A percentile compares a stretch with the other conserved stretches of the same genome.
Evolutionary conservation across 805 yeast species (phyloP).

Genomic region (Teunomyces cretensis): DNA sequence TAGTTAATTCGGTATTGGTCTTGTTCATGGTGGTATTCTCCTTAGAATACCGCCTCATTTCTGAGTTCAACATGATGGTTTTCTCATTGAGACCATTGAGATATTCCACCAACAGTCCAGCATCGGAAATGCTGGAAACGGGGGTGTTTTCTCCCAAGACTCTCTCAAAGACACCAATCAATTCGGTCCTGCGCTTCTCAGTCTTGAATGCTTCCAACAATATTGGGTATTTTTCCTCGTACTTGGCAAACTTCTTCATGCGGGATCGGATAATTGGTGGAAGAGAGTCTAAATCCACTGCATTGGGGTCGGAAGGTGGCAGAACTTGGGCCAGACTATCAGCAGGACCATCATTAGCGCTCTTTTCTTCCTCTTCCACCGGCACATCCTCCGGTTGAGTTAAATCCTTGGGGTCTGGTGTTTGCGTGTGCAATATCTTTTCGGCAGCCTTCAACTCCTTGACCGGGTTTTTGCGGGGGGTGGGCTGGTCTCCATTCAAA

Average conservation of each 20-base stretch:
- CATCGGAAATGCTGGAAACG: conserved; percentile 68
- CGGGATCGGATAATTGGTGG: conserved; percentile 61
- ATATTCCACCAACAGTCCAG: conserved; percentile 67
- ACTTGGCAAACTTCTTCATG: conserved; percentile 74
- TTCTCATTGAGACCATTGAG: conserved; percentile 62
- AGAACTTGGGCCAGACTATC: background rate
- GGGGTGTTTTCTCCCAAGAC: conserved; percentile 81
- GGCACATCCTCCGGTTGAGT: conserved; percentile 48
- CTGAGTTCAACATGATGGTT: conserved; percentile 59
- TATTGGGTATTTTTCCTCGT: conserved; percentile 87
- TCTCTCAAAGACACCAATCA: conserved; percentile 63
- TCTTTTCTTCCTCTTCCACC: conserved; percentile 10
- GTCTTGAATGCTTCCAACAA: conserved; percentile 80
- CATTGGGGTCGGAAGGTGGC: conserved; percentile 5
- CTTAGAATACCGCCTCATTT: conserved; percentile 51
- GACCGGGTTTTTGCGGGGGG: conserved; percentile 15
- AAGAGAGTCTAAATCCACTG: conserved; percentile 36
- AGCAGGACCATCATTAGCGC: background rate
- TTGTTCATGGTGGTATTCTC: conserved; percentile 19
- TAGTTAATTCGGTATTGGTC: conserved; percentile 4
- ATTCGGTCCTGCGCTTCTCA: conserved; percentile 67
- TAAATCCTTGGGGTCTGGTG: conserved; percentile 49
- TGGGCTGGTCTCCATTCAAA: conserved; percentile 25
- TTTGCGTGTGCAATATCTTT: conserved; percentile 36
- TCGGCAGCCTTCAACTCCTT: conserved; percentile 33